Evolutionary conservation across 1,284 basidiomycete species (phyloP), one percentile per base, ranked within the genome.

Genomic region (Rhodotorula mucilaginosa): DNA sequence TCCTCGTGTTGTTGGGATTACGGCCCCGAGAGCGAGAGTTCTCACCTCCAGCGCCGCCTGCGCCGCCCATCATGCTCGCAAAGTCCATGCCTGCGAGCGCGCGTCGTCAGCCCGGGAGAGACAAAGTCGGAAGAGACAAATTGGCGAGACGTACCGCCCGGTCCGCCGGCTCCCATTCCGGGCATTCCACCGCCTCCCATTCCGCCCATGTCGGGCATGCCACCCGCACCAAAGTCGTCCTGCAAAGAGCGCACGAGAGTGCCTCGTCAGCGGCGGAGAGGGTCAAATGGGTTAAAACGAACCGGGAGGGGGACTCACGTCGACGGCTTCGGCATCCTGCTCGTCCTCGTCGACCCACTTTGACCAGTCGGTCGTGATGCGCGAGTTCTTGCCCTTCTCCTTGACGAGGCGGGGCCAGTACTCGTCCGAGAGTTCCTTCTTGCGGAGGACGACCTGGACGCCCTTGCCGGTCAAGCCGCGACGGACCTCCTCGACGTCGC

Each of bases 281-380:
- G 6, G 26, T 8, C 15, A 6, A 29, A 48, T 18, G 5, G 51
- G 10, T 21, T 2, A 54, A 3, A 13, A 26, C 23, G 52, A 26
- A 52, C 34, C 34, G 34, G 7, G 18, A 4, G 34, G 7, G 15
- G 10, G 18, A 62, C 65, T 48, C 58, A 67, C 71, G 34, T 58
- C 69, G 21, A 58, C 74, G 76, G 80, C 76, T 65, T 80, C 79
- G 67, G 81, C 82, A 0, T 92, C 90, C 83, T 97, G 93, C 82
- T 97, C 93, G 80, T 97, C 93, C 84, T 97, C 93, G 80, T 96
- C 93, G 64, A 90, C 90, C 93, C 93, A 97, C 83, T 81, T 73
- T 75, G 60, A 57, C 59, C 62, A 65, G 66, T 75, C 65, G 48
- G 68, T 72, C 58, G 62, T n/a, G 31, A 49, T 94, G 79, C 85